phyloP scores from a whole-genome alignment of 139 green algal species.

The Coccomyxa sp. region DNA sequence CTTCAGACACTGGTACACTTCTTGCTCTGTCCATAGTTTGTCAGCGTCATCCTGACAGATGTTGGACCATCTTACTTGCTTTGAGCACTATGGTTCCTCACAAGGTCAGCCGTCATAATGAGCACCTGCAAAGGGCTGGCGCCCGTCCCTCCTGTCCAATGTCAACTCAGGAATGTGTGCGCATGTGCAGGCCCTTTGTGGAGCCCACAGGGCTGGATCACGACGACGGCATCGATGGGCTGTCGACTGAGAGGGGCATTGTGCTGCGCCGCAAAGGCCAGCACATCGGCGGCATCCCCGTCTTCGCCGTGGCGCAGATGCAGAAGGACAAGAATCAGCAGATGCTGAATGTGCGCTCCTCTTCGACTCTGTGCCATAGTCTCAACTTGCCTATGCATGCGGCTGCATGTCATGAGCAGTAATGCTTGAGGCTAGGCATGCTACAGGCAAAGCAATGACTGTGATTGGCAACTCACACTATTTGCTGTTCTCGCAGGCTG shows the following conservation, averaged over 20 bases:
- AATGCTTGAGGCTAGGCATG: too few relatives aligned
- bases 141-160: too few relatives aligned
- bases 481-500: conserved; percentile 32
- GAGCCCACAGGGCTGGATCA: conserved; percentile 68
- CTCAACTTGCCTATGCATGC: not conserved
- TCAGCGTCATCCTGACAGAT: too few relatives aligned
- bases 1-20: not conserved
- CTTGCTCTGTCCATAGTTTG: not conserved
- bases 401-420: not conserved
- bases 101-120: too few relatives aligned
- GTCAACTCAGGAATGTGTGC: too few relatives aligned
- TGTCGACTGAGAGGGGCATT: conserved; percentile 53
- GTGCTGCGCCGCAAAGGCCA: conserved; percentile 34
- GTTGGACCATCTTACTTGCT: too few relatives aligned
- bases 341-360: not conserved
- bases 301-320: conserved; percentile 48
- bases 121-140: too few relatives aligned
- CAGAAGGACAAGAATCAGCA: conserved; percentile 75
- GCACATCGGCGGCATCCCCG: conserved; percentile 41
- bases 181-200: conserved; percentile 45
- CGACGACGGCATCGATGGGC: conserved; percentile 65
- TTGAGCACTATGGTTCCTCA: too few relatives aligned
- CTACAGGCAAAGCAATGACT: too few relatives aligned
- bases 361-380: not conserved
- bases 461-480: too few relatives aligned